These are phyloP conservation scores for Apiospora pterosperma DNA, from an alignment of 2,329 filamentous ascomycete genomes.

Conservation along the genomic window DNA sequence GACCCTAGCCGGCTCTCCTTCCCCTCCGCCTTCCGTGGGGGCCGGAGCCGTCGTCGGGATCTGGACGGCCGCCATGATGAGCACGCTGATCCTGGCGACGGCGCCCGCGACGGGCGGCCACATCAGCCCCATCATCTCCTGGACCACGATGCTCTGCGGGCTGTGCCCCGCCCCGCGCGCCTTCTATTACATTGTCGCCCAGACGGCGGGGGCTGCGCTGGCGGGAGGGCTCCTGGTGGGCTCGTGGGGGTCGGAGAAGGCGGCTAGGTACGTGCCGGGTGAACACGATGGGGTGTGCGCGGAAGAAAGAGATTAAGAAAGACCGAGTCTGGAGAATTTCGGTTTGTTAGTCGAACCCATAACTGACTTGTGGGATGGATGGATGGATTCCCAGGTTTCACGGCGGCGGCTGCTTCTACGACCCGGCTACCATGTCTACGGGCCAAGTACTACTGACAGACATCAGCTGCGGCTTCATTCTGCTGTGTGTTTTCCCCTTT, in stretches of 20 bases:
- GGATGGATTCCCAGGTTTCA: not conserved
- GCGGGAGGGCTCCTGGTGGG: not conserved
- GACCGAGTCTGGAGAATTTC: not conserved
- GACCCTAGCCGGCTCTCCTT: not conserved
- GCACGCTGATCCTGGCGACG: not conserved
- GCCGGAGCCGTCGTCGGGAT: not conserved
- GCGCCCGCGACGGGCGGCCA: not conserved
- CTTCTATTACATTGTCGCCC: not conserved
- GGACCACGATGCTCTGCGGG: not conserved
- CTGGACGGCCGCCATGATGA: not conserved
- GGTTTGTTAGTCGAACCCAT: too few relatives aligned
- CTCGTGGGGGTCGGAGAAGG: not conserved
- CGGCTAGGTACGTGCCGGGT: not conserved
- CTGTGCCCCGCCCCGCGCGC: not conserved
- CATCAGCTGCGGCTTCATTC: not conserved
- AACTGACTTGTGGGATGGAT: too few relatives aligned
- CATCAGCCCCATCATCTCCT: not conserved
- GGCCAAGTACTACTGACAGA: not conserved
- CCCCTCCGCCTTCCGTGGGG: not conserved
- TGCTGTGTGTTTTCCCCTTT: not conserved
- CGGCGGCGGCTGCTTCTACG: not conserved
- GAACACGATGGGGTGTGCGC: not conserved
- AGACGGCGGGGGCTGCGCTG: not conserved
- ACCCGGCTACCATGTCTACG: not conserved
- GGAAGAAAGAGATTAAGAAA: not conserved